A percentile compares a stretch with the other conserved stretches of the same genome.
These are phyloP conservation scores for Aspergillus ochraceoroseus DNA, from an alignment of 2,329 filamentous ascomycete species.

Conservation along the genomic window DNA sequence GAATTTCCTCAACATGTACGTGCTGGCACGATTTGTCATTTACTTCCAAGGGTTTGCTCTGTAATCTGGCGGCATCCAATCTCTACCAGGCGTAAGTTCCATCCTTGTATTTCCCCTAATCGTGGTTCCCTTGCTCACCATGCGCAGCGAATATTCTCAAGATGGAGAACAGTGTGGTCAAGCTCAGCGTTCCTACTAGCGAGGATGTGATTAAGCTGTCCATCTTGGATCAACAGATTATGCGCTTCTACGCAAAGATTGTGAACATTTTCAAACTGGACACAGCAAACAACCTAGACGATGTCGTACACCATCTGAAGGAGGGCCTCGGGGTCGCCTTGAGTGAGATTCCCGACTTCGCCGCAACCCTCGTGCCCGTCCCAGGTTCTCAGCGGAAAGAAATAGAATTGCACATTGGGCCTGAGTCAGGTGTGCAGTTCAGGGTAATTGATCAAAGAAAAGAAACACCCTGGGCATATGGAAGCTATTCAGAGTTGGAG, in stretches of 20 bases:
- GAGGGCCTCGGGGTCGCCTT: slow-evolving; percentile 5
- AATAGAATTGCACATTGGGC: slow-evolving; percentile 5
- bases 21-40: too few species aligned
- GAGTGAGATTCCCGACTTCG: slow-evolving; percentile 10
- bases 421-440: slow-evolving; percentile 5
- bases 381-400: slow-evolving; percentile 8
- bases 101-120: too few species aligned
- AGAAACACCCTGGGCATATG: slow-evolving; percentile 5
- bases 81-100: too few species aligned
- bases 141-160: not conserved
- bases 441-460: slow-evolving; percentile 6
- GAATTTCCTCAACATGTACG: too few species aligned
- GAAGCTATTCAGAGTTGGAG: slow-evolving; percentile 8
- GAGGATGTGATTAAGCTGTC: slow-evolving; percentile 12
- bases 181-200: slow-evolving; percentile 9
- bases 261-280: slow-evolving; percentile 1
- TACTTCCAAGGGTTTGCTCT: too few species aligned
- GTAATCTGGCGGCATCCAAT: too few species aligned
- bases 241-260: slow-evolving; percentile 7
- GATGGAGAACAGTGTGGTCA: slow-evolving; percentile 8
- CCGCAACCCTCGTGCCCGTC: slow-evolving; percentile 4
- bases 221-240: slow-evolving; percentile 8
- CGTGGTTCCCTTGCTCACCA: not conserved
- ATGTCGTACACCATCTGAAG: slow-evolving; percentile 7
- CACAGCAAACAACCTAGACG: not conserved